phyloP scores from a whole-genome alignment of 208 protist species.

The Trypanosoma congolense region DNA sequence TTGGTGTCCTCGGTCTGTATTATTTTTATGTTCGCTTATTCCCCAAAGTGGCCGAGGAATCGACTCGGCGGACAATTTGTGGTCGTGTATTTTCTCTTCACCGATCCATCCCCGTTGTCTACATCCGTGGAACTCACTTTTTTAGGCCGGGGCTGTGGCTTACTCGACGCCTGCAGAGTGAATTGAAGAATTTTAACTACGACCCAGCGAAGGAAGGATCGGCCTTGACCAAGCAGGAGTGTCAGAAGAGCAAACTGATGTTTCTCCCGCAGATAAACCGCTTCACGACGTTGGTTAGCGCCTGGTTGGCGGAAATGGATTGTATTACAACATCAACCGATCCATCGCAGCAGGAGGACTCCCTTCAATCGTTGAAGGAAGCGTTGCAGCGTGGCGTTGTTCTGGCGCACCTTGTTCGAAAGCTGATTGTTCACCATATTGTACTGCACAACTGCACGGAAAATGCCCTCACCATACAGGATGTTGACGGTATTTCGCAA shows the following conservation, averaged over 20 bases:
- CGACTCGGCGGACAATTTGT: slow-evolving; percentile 7
- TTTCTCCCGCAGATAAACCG: slow-evolving; percentile 27
- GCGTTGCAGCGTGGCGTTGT: slow-evolving; percentile 61
- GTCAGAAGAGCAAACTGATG: slow-evolving; percentile 9
- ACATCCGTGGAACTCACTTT: slow-evolving; percentile 21
- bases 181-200: slow-evolving; percentile 13
- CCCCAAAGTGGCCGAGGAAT: slow-evolving; percentile 8
- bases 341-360: slow-evolving; percentile 24
- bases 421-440: slow-evolving; percentile 59
- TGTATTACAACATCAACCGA: slow-evolving; percentile 23
- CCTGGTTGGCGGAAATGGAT: slow-evolving; percentile 50
- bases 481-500: slow-evolving; percentile 64
- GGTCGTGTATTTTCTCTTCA: slow-evolving; percentile 43
- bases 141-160: slow-evolving; percentile 26
- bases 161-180: slow-evolving; percentile 19
- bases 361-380: slow-evolving; percentile 36
- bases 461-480: slow-evolving; percentile 44
- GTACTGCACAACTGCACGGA: slow-evolving; percentile 63
- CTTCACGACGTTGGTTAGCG: slow-evolving; percentile 30
- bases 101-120: slow-evolving; percentile 37
- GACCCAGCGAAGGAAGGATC: slow-evolving; percentile 29
- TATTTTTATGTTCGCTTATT: slow-evolving; percentile 57
- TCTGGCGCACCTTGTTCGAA: slow-evolving; percentile 51
- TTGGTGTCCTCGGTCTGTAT: slow-evolving; percentile 65
- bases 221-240: slow-evolving; percentile 18